Evolutionary conservation across 2,329 filamentous ascomycete genomes (phyloP).

Genomic region (Ophiosphaerella herpotricha): DNA sequence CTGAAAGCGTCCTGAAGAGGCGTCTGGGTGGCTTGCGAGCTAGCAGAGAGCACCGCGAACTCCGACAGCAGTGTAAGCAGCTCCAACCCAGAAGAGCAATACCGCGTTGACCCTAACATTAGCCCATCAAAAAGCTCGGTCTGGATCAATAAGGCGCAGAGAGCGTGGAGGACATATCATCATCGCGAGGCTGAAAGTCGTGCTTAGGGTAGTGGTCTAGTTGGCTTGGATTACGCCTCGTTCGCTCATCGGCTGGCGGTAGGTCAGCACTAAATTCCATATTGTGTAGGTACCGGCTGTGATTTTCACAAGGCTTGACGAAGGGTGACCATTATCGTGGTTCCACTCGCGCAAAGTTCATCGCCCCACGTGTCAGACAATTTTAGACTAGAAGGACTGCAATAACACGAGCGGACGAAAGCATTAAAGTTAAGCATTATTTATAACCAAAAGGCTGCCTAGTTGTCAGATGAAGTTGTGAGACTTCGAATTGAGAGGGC

Average conservation of each 20-base stretch:
- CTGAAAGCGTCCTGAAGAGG: slow-evolving; percentile 2
- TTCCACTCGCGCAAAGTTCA: no score
- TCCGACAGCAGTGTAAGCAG: not conserved
- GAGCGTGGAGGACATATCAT: not conserved
- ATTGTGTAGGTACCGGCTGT: not conserved
- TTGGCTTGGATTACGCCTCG: not conserved
- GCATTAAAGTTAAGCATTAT: no score
- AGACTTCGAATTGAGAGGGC: no score
- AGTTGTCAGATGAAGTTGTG: no score
- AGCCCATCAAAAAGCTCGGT: not conserved
- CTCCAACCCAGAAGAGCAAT: not conserved
- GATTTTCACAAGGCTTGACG: no score
- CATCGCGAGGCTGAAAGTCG: slow-evolving; percentile 10
- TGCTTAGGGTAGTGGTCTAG: not conserved
- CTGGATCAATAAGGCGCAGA: not conserved
- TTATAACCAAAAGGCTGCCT: no score
- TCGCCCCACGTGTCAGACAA: no score
- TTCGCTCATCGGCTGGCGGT: not conserved
- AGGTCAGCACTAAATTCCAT: not conserved
- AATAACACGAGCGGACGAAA: no score
- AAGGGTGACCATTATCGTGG: no score
- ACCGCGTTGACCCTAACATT: not conserved
- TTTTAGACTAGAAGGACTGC: no score
- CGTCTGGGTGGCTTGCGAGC: slow-evolving; percentile 1
- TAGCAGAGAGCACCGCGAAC: not conserved